Base-by-base conservation (phyloP, 305 asterid genomes). In the Fraxinus albicans region DNA sequence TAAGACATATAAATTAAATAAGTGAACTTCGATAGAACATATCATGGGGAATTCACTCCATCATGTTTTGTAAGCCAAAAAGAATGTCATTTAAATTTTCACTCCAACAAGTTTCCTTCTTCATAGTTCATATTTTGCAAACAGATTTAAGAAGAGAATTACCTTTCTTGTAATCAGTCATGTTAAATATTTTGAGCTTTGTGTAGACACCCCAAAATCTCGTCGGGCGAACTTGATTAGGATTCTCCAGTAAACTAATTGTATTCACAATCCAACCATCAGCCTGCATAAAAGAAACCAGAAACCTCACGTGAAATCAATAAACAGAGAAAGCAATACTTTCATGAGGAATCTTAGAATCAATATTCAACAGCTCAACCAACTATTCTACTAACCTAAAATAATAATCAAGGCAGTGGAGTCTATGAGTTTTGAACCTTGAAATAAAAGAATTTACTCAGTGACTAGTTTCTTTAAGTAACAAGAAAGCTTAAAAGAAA, bases 181-280 rank as follows among this genome's bases (percentile, higher is more conserved):
- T 91, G 87, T 96, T 94, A 85, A 96, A 96, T 87, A 96, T 94
- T 85, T 96, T 96, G 80, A 96, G 94, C 93, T 96, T 96, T 15
- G 99, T 96, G 87, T 96, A 96, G 84, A 96, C 98, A 65, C 99
- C 99, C 99, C 99, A 95, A 85, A 96, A 95, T 90, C 99, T 92
- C 69, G 72, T 87, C 0, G 99, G 99, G 60, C 95, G 94, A 76
- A 93, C 93, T 85, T 96, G 97, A 90, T 96, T 96, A 78, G 99
- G 99, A 84, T 96, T 96, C 70, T 94, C 92, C 74, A 96, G 87
- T 75, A 94, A 89, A 86, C 94, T 91, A 76, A 96, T 95, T 85
- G 93, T 90, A 86, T 90, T 94, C 90, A 96, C 99, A 83, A 94
- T 88, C 98, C 98, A 96, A 77, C 98, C 99, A 84, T 96, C 99